phyloP scores from a whole-genome alignment of 768 basidiomycete genomes.

The Dacryopinax spathularia region DNA sequence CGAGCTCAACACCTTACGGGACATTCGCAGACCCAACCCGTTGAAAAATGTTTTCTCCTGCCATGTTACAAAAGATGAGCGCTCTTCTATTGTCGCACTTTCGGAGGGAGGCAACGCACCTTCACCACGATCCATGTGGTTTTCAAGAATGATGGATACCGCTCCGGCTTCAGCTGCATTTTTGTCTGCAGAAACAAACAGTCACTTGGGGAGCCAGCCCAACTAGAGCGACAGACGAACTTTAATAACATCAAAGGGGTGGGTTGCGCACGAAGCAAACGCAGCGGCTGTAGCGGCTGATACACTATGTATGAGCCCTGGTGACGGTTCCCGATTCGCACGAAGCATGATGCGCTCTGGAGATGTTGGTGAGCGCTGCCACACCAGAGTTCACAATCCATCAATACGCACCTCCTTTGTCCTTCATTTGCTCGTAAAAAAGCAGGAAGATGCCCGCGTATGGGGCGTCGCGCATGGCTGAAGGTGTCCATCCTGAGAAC shows the following conservation, averaged over 20 bases:
- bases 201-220: neutral
- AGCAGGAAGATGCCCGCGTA: constrained; percentile 84
- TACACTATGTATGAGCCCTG: neutral
- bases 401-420: constrained; percentile 41
- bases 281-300: constrained; percentile 54
- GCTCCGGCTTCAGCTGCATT: constrained; percentile 71
- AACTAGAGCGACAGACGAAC: constrained; percentile 25
- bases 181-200: constrained; percentile 45
- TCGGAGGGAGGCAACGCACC: constrained; percentile 29
- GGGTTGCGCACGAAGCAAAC: constrained; percentile 70
- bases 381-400: neutral
- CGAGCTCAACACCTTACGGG: constrained; percentile 77
- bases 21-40: constrained; percentile 66
- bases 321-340: neutral
- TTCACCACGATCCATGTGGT: constrained; percentile 55
- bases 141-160: constrained; percentile 55
- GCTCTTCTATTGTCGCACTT: neutral
- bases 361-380: neutral
- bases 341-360: neutral
- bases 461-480: constrained; percentile 85
- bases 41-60: constrained; percentile 52
- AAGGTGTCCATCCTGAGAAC: constrained; percentile 72
- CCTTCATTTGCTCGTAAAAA: constrained; percentile 77
- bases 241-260: constrained; percentile 91
- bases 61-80: neutral